A percentile compares a stretch with the other conserved stretches of the same genome.
Evolutionary conservation across 75 land plant genomes (phyloP).

Genomic region (Cryptomeria japonica): DNA sequence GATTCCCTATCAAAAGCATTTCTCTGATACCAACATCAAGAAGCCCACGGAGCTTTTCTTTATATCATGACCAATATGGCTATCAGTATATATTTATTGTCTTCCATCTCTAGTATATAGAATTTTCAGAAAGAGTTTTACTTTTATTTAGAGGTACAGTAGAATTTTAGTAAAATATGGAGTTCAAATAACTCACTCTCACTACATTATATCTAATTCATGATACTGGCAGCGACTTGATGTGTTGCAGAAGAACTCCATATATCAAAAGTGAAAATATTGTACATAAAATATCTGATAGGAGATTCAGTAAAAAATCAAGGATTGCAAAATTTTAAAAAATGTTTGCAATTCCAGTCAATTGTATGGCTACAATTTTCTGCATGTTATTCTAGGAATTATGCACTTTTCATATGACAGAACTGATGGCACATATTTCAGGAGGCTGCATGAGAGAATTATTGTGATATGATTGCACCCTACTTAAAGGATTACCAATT

Average conservation of each 20-base stretch:
- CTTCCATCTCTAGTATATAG: no score
- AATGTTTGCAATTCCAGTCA: neutral
- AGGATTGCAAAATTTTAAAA: neutral
- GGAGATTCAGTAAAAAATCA: neutral
- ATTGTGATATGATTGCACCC: neutral
- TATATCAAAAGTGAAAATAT: neutral
- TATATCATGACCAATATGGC: no score
- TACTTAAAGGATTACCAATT: neutral
- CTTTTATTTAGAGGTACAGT: neutral
- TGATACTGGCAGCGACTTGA: neutral
- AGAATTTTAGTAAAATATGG: no score
- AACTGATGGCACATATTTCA: neutral
- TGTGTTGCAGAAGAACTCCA: neutral
- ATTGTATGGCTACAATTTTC: neutral
- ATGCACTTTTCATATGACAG: neutral
- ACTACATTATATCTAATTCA: neutral
- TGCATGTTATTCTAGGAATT: neutral
- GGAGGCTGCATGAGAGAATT: neutral
- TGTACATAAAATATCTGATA: neutral
- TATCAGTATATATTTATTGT: no score
- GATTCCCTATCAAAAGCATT: no score
- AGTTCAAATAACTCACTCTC: neutral
- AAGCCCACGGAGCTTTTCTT: no score
- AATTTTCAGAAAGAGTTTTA: neutral
- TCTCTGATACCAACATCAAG: no score